phyloP scores from a whole-genome alignment of 2,329 filamentous ascomycete species.

The Rhytidhysteron rufulum region DNA sequence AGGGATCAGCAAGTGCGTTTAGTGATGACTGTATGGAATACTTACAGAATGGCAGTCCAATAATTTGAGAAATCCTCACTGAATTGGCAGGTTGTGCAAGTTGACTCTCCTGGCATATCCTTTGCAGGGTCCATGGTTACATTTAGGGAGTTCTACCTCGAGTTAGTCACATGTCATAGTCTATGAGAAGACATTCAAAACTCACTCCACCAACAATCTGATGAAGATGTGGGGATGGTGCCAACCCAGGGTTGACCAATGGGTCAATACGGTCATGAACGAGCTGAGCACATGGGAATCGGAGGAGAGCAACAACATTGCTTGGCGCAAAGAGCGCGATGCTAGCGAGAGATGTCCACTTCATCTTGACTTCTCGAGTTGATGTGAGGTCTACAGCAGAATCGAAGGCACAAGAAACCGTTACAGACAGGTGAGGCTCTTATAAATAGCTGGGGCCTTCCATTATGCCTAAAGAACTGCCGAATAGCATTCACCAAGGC shows the following conservation, averaged over 20 bases:
- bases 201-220: slow-evolving; percentile 23
- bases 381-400: too few species aligned
- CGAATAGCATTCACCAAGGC: too few species aligned
- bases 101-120: slow-evolving; percentile 15
- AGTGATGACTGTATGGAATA: too few species aligned
- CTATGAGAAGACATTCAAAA: background rate
- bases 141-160: slow-evolving; percentile 17
- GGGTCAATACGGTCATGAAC: slow-evolving; percentile 25
- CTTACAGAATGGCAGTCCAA: slow-evolving; percentile 24
- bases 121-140: slow-evolving; percentile 16
- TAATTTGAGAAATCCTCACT: slow-evolving; percentile 23
- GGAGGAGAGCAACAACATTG: slow-evolving; percentile 20
- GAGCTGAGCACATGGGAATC: slow-evolving; percentile 24
- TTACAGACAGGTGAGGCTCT: too few species aligned
- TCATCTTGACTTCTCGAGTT: slow-evolving; percentile 10
- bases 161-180: background rate
- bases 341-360: slow-evolving; percentile 10
- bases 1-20: too few species aligned
- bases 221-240: slow-evolving; percentile 20
- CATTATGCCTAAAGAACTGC: too few species aligned
- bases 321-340: slow-evolving; percentile 16
- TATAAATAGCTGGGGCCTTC: too few species aligned
- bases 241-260: slow-evolving; percentile 18
- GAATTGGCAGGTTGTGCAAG: slow-evolving; percentile 23
- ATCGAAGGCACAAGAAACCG: too few species aligned